These are phyloP conservation scores for Penicillium bialowiezense DNA, from an alignment of 495 filamentous ascomycete genomes.

Conservation along the genomic window DNA sequence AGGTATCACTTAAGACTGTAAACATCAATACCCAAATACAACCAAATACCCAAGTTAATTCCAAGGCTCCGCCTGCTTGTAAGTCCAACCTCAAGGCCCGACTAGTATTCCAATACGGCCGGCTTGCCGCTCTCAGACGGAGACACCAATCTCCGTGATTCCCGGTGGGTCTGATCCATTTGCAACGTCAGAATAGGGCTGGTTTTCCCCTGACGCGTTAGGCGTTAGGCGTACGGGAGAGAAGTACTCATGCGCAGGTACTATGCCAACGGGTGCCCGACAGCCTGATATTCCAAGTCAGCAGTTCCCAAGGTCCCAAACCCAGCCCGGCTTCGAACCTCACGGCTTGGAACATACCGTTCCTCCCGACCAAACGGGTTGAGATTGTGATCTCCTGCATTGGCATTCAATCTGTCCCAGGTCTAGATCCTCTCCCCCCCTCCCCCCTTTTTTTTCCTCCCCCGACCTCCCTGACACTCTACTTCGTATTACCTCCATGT, in stretches of 20 bases:
- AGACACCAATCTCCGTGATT: neutral
- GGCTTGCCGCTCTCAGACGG: conserved; percentile 5
- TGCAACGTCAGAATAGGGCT: neutral
- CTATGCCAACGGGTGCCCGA: no score
- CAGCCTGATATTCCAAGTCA: no score
- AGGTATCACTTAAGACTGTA: conserved; percentile 4
- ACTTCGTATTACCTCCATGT: neutral
- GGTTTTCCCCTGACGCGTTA: no score
- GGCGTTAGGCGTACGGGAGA: no score
- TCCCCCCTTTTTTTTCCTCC: no score
- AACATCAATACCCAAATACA: neutral
- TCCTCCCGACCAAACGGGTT: neutral
- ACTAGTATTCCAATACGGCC: conserved; percentile 1
- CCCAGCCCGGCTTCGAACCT: neutral
- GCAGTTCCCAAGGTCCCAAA: neutral
- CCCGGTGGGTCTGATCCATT: neutral
- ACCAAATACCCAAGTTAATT: neutral
- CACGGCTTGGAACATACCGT: neutral
- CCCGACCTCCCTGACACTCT: no score
- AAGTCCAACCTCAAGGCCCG: no score
- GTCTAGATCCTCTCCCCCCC: no score
- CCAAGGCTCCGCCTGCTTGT: no score
- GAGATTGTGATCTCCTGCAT: neutral
- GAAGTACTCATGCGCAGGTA: no score
- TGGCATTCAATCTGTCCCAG: no score